Percentiles rank a stretch among this genome's conserved stretches.
These are phyloP conservation scores for Penicillium paneum DNA, from an alignment of 2,329 filamentous ascomycete genomes.

Conservation along the genomic window DNA sequence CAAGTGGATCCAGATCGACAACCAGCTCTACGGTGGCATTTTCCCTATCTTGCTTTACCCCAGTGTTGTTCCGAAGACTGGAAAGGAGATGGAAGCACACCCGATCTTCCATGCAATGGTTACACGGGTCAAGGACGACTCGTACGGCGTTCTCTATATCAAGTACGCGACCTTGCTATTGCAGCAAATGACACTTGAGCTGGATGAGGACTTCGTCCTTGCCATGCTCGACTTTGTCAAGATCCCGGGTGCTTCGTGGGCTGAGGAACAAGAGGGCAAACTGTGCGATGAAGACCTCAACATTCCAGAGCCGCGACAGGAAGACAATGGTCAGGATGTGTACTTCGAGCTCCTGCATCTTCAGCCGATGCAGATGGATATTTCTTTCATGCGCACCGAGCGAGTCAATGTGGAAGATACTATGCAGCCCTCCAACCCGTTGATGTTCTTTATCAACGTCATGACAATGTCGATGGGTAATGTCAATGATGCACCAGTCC, in stretches of 20 bases:
- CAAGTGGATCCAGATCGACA: slow-evolving; percentile 99
- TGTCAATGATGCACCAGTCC: slow-evolving; percentile 93
- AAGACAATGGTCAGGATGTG: slow-evolving; percentile 84
- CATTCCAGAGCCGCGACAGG: slow-evolving; percentile 84
- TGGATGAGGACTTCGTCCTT: slow-evolving; percentile 98
- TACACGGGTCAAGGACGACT: slow-evolving; percentile 95
- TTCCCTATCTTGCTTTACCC: slow-evolving; percentile 97
- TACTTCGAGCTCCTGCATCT: slow-evolving; percentile 98
- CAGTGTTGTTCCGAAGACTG: slow-evolving; percentile 94
- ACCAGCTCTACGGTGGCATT: slow-evolving; percentile 95
- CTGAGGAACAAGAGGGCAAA: slow-evolving; percentile 74
- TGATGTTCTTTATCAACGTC: slow-evolving; percentile 99
- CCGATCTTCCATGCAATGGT: slow-evolving; percentile 90
- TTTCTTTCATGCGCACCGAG: slow-evolving; percentile 96
- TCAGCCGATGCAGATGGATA: slow-evolving; percentile 95
- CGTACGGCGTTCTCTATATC: slow-evolving; percentile 95
- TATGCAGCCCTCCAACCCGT: slow-evolving; percentile 80
- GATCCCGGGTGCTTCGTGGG: slow-evolving; percentile 85
- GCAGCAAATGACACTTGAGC: slow-evolving; percentile 96
- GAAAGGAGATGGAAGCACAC: slow-evolving; percentile 92
- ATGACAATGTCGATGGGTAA: slow-evolving; percentile 99
- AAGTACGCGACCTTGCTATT: slow-evolving; percentile 93
- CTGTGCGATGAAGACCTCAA: slow-evolving; percentile 87
- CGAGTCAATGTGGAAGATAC: slow-evolving; percentile 95
- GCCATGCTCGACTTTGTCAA: slow-evolving; percentile 93